Base-by-base conservation (phyloP, 1,284 basidiomycete species). In the Polyporus tsugae region DNA sequence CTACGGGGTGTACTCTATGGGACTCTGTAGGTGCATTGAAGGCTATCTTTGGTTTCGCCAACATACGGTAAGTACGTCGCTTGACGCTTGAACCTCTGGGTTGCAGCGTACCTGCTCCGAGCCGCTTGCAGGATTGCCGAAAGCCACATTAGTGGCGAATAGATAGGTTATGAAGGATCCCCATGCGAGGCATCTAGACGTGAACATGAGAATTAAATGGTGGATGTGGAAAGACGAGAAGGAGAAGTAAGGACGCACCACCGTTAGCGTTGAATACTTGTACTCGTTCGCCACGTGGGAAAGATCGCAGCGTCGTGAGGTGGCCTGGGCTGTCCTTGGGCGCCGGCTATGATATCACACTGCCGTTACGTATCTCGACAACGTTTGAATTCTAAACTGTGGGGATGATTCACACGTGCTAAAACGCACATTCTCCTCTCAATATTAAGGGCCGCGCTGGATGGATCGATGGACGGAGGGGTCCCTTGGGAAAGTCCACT, bases 391-490 rank as follows among this genome's bases (percentile, higher is more conserved):
- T 39, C 9, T 39, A 39, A 7, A 39, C 39, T 39, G 13, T 13
- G 39, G 39, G 39, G 29, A 39, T 13, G 13, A 39, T 3, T 7
- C 39, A 39, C 9, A 13, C 2, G 13, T 39, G 39, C 13, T 10
- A 39, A 10, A 39, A 39, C 39, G 13, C 67, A n/a, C n/a, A n/a
- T n/a, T n/a, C n/a, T n/a, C n/a, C n/a, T n/a, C 15, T 69, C 74
- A 70, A 74, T 75, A 29, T 29, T 29, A 29, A 29, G 29, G 29
- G 2, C 29, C 29, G 29, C 29, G 29, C 29, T 29, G 29, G 29
- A 5, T 29, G 29, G 29, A 5, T 19, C 17, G 41, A 42, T 42
- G 19, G 41, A 42, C 11, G 41, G 41, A 42, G 41, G 41, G 41
- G 41, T 0, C 17, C 6, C 15, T 42, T 19, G 4, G 6, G 41